Percentiles rank a stretch among this genome's conserved stretches.
These are phyloP conservation scores for Pseudogymnoascus sp. DNA, from an alignment of 2,329 filamentous ascomycete species.

Conservation along the genomic window DNA sequence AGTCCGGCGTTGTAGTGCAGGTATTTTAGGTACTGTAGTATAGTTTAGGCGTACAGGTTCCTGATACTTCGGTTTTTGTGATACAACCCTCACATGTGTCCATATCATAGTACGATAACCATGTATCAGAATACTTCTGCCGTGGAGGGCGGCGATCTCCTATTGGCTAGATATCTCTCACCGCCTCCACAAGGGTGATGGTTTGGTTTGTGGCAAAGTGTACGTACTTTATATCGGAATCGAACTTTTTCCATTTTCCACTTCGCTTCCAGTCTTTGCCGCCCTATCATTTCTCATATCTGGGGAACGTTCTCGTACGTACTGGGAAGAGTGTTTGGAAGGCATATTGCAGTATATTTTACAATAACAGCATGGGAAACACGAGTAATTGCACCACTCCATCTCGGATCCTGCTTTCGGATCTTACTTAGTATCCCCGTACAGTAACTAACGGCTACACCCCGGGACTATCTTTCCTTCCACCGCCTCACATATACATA, in stretches of 20 bases:
- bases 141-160: not conserved
- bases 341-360: not conserved
- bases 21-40: not conserved
- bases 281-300: constrained; percentile 9
- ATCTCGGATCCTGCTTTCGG: not conserved
- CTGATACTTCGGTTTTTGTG: not conserved
- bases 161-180: not conserved
- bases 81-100: not conserved
- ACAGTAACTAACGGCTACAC: not conserved
- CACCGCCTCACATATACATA: not conserved
- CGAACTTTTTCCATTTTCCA: not conserved
- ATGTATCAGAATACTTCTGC: not conserved
- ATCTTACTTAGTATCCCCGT: not conserved
- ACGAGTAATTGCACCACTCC: not conserved
- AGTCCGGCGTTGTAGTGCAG: not conserved
- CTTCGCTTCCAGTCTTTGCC: not conserved
- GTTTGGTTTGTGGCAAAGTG: not conserved
- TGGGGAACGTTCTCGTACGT: constrained; percentile 2
- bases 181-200: constrained; percentile 1
- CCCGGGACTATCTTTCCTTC: not conserved
- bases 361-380: not conserved
- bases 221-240: not conserved
- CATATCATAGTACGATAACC: not conserved
- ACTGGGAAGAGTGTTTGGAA: not conserved
- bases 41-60: not conserved